These are phyloP conservation scores for Alternaria sp. DNA, from an alignment of 2,329 filamentous ascomycete genomes.

Conservation along the genomic window DNA sequence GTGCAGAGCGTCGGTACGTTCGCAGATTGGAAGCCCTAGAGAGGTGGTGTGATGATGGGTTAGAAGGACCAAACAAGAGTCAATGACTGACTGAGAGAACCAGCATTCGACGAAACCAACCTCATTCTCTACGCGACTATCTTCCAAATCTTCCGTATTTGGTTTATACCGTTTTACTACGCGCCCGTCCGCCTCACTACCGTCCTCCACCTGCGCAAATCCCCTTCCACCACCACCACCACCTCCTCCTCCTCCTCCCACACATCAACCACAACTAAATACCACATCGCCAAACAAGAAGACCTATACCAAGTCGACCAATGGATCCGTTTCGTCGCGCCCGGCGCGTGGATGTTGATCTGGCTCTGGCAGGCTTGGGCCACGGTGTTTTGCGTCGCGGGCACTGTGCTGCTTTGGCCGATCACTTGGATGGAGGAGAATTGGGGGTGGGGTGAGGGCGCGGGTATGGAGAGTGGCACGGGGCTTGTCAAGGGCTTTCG, in stretches of 20 bases:
- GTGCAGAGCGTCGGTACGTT: conserved; percentile 68
- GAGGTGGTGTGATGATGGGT: too few species aligned
- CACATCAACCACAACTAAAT: conserved; percentile 47
- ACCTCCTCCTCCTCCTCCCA: not conserved
- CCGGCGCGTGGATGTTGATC: conserved; percentile 63
- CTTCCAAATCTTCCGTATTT: conserved; percentile 77
- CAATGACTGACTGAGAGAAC: not conserved
- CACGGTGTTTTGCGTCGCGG: conserved; percentile 69
- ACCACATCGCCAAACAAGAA: conserved; percentile 78
- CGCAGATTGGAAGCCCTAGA: too few species aligned
- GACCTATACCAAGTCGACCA: conserved; percentile 83
- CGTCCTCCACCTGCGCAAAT: conserved; percentile 63
- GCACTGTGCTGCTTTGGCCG: conserved; percentile 59
- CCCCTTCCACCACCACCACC: not conserved
- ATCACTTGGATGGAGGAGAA: conserved; percentile 45
- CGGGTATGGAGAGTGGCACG: conserved; percentile 11
- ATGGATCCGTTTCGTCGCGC: conserved; percentile 73
- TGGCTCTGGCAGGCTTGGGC: conserved; percentile 69
- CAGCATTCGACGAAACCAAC: conserved; percentile 71
- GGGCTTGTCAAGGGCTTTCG: not conserved
- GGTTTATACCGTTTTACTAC: conserved; percentile 77
- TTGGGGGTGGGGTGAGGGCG: conserved; percentile 18
- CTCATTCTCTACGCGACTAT: conserved; percentile 76
- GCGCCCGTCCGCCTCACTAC: conserved; percentile 72
- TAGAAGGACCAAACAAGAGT: too few species aligned